These are phyloP conservation scores for Oryza officinalis DNA, from an alignment of 176 grass and related monocot species.

Conservation along the genomic window DNA sequence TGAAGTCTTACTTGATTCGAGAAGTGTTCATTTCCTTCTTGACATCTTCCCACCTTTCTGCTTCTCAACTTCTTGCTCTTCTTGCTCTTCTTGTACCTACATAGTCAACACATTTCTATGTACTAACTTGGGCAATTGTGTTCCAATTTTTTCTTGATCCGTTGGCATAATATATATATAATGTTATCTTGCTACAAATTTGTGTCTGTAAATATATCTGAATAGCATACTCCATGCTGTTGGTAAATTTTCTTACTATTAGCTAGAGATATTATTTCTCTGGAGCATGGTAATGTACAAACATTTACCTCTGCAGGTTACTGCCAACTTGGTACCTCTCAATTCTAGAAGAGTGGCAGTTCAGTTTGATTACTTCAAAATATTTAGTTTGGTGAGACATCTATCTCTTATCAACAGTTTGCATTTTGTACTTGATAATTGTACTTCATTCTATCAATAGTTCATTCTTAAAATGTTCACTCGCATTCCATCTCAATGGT, in stretches of 20 bases:
- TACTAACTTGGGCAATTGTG: not conserved
- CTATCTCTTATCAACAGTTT: constrained; percentile 22
- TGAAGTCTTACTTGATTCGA: not conserved
- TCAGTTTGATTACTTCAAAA: constrained; percentile 89
- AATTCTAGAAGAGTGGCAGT: constrained; percentile 69
- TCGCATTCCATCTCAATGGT: not conserved
- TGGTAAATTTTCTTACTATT: not conserved
- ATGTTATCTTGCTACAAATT: not conserved
- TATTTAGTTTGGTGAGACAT: constrained; percentile 84
- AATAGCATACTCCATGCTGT: not conserved
- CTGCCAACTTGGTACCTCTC: constrained; percentile 80
- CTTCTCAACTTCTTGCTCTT: not conserved
- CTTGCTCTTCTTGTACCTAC: not conserved
- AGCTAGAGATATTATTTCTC: constrained; percentile 12
- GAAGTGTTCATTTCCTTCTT: not conserved
- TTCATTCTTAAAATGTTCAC: not conserved
- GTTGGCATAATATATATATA: not conserved
- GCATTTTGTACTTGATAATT: not conserved
- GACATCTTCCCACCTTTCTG: not conserved
- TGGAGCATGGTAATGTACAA: constrained; percentile 14
- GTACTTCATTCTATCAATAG: not conserved
- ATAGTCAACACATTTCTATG: not conserved
- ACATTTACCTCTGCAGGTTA: constrained; percentile 74
- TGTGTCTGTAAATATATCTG: not conserved
- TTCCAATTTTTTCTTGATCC: not conserved